phyloP scores from a whole-genome alignment of 257 asterid species.

The Nicotiana sylvestris region DNA sequence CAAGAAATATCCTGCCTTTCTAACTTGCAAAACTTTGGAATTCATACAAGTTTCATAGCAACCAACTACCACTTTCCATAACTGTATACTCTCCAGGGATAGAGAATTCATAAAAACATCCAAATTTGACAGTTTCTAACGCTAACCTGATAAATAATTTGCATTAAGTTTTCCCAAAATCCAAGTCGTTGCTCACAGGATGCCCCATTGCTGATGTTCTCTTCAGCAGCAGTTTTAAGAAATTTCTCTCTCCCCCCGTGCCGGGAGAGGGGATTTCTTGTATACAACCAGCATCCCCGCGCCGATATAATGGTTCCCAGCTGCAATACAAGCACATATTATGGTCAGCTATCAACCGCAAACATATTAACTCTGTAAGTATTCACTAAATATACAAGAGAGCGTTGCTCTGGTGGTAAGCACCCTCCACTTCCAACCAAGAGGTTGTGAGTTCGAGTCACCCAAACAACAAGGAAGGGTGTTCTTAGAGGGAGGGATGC shows the following conservation, averaged over 20 bases:
- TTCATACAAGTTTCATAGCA: too few species aligned
- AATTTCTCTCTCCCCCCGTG: constrained; percentile 34
- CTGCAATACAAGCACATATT: constrained; percentile 35
- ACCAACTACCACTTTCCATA: too few species aligned
- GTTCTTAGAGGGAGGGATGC: too few species aligned
- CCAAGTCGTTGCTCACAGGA: constrained; percentile 35
- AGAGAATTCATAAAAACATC: too few species aligned
- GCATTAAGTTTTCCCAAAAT: constrained; percentile 43
- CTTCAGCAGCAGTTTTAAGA: constrained; percentile 28
- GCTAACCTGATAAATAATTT: constrained; percentile 54
- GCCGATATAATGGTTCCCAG: constrained; percentile 60
- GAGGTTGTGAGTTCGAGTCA: too few species aligned
- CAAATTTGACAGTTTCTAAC: neutral
- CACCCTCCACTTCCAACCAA: too few species aligned
- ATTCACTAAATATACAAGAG: too few species aligned
- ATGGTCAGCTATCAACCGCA: neutral
- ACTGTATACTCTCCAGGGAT: too few species aligned
- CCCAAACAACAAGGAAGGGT: too few species aligned
- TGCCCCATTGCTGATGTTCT: neutral
- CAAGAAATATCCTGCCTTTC: neutral
- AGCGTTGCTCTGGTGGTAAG: too few species aligned
- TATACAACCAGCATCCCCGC: constrained; percentile 47
- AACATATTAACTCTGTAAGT: too few species aligned
- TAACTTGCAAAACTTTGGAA: neutral
- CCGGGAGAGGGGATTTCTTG: constrained; percentile 14